Percentiles rank a stretch among this genome's conserved stretches.
Conservation (phyloP, 1,139 yeast genomes). For the Debaryomyces fabryi region DNA sequence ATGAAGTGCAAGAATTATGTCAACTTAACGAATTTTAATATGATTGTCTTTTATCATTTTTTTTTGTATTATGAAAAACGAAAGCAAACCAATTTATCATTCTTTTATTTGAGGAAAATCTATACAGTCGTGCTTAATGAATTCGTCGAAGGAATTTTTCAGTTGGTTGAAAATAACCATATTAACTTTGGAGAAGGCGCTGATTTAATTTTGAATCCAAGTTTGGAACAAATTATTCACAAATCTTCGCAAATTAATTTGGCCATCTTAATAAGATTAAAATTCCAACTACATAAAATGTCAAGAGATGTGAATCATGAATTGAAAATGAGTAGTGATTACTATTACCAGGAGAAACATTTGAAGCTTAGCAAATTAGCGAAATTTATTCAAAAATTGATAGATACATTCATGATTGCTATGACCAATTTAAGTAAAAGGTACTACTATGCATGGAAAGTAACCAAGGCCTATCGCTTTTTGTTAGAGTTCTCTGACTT, state of each 20-base stretch:
- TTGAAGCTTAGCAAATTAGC: conserved; percentile 22
- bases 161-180: conserved; percentile 30
- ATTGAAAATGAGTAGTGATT: conserved; percentile 17
- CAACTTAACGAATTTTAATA: conserved; percentile 31
- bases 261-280: conserved; percentile 24
- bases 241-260: conserved; percentile 32
- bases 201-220: conserved; percentile 41
- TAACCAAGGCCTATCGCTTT: conserved; percentile 38
- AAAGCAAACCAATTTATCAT: conserved; percentile 24
- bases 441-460: conserved; percentile 50
- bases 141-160: conserved; percentile 32
- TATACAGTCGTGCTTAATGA: conserved; percentile 26
- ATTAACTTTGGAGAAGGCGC: conserved; percentile 38
- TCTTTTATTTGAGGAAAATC: conserved; percentile 35
- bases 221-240: conserved; percentile 32
- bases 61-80: conserved; percentile 32
- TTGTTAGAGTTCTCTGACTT: not conserved
- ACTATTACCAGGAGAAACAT: conserved; percentile 21
- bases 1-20: conserved; percentile 36
- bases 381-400: conserved; percentile 21
- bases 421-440: conserved; percentile 36
- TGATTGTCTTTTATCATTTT: conserved; percentile 31
- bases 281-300: conserved; percentile 26
- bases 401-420: conserved; percentile 26
- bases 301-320: conserved; percentile 23